Conservation (phyloP, 495 filamentous ascomycete species). For the Neurospora sublineolata region DNA sequence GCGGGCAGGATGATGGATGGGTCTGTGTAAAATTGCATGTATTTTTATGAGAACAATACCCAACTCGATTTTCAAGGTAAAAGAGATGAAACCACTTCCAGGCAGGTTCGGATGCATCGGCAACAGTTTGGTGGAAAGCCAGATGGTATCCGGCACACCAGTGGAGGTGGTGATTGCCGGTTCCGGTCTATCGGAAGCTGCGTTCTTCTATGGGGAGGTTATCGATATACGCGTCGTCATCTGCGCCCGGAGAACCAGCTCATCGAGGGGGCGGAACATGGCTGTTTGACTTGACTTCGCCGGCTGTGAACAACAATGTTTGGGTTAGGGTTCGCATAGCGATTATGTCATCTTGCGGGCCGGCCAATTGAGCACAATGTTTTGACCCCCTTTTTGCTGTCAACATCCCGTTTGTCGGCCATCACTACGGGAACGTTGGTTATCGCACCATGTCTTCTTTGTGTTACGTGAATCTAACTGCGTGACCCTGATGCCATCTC, state of each 20-base stretch:
- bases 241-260: neutral
- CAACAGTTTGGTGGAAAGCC: neutral
- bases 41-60: neutral
- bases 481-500: neutral
- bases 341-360: neutral
- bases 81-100: no score
- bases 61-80: neutral
- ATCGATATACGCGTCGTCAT: neutral
- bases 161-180: neutral
- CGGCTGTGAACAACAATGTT: neutral
- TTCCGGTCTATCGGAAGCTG: neutral
- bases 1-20: neutral
- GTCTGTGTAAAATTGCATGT: neutral
- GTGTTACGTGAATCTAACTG: neutral
- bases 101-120: neutral
- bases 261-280: neutral
- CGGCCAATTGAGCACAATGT: neutral
- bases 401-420: neutral
- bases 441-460: neutral
- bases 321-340: neutral
- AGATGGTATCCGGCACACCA: neutral
- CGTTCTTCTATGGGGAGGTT: neutral
- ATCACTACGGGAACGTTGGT: neutral
- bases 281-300: neutral
- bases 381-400: neutral